Evolutionary conservation across 805 yeast genomes (phyloP).

Genomic region (Candida chilensis): DNA sequence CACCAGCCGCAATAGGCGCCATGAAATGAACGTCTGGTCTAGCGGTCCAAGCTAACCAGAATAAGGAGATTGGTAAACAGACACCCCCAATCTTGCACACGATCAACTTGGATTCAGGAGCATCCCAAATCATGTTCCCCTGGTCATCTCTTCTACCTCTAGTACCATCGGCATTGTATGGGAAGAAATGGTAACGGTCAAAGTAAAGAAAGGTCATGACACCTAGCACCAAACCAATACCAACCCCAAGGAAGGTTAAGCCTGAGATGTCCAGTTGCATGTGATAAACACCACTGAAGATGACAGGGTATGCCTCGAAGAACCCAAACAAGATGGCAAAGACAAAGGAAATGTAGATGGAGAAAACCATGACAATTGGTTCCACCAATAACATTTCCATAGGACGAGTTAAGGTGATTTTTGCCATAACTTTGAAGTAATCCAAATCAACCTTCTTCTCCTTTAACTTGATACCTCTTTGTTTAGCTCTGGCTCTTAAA

Average conservation of each 20-base stretch:
- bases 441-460: conserved; percentile 20
- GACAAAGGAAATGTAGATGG: conserved; percentile 63
- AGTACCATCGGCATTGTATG: conserved; percentile 54
- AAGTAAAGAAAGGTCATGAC: conserved; percentile 37
- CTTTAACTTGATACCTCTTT: conserved; percentile 44
- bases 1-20: conserved; percentile 68
- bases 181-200: conserved; percentile 42
- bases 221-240: conserved; percentile 56
- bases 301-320: conserved; percentile 73
- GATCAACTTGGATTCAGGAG: conserved; percentile 54
- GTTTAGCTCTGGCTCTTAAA: conserved; percentile 47
- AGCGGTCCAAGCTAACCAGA: conserved; percentile 82
- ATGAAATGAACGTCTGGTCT: conserved; percentile 60
- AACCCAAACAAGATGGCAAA: conserved; percentile 75
- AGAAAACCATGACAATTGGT: conserved; percentile 61
- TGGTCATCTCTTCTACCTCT: conserved; percentile 43
- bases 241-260: conserved; percentile 63
- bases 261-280: conserved; percentile 60
- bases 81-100: conserved; percentile 62
- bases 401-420: conserved; percentile 52
- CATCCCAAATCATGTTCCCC: conserved; percentile 43
- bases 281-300: conserved; percentile 53
- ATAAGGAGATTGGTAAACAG: conserved; percentile 56
- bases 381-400: conserved; percentile 60
- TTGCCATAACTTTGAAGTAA: conserved; percentile 34